Percentiles rank a stretch among this genome's conserved stretches.
Conservation (phyloP, 2,329 filamentous ascomycete species). For the Colletotrichum karsti region DNA sequence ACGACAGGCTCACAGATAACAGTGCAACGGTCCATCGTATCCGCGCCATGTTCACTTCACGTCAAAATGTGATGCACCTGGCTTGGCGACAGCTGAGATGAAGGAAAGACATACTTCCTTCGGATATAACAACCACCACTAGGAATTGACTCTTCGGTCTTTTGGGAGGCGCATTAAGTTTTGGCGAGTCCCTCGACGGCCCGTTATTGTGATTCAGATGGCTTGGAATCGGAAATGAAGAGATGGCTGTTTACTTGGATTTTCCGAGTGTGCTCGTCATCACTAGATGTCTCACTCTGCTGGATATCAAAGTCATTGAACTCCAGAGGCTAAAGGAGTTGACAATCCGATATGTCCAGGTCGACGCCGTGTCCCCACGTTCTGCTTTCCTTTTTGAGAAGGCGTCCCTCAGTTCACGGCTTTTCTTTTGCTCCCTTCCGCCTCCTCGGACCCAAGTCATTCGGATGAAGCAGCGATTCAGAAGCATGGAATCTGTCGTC, state of each 20-base stretch:
- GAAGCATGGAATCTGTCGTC: background rate
- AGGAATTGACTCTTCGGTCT: background rate
- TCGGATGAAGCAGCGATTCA: conserved; percentile 8
- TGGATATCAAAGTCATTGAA: background rate
- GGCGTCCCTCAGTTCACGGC: background rate
- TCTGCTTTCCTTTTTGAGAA: conserved; percentile 6
- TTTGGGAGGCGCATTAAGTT: background rate
- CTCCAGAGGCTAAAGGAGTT: background rate
- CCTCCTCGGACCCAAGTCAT: background rate
- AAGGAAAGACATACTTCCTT: conserved; percentile 8
- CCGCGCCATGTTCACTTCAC: background rate
- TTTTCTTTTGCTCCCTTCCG: conserved; percentile 3
- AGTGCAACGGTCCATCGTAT: conserved; percentile 9
- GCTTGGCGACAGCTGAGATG: conserved; percentile 5
- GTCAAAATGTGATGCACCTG: background rate
- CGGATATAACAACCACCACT: background rate
- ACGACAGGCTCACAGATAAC: background rate
- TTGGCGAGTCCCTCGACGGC: background rate
- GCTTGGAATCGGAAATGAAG: background rate
- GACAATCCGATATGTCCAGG: background rate
- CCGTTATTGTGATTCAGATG: conserved; percentile 2
- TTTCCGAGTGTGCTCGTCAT: conserved; percentile 19
- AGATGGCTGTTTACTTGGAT: too few species aligned
- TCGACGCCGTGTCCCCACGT: background rate
- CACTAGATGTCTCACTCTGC: background rate